Conservation (phyloP, 2,329 filamentous ascomycete species). For the Leptosphaerulina australis region DNA sequence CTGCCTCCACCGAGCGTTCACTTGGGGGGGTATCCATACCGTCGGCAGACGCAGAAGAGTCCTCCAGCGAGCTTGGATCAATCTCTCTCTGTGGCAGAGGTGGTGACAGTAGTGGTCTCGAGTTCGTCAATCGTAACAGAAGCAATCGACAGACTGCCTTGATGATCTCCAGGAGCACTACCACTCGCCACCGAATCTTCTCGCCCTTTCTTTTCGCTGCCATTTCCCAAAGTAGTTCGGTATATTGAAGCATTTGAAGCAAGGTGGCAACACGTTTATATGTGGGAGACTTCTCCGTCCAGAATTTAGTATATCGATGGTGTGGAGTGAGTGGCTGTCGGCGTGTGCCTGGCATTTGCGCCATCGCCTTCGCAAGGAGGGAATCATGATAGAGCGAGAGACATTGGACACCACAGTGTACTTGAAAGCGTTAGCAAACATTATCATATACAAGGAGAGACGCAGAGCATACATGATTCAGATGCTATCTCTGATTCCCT, state of each 20-base stretch:
- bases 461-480: constrained; percentile 68
- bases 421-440: constrained; percentile 41
- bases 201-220: constrained; percentile 85
- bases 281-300: constrained; percentile 65
- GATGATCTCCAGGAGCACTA: constrained; percentile 81
- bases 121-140: constrained; percentile 80
- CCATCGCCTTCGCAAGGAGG: constrained; percentile 72
- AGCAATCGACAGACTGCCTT: constrained; percentile 86
- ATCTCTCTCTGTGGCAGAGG: constrained; percentile 85
- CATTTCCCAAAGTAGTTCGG: constrained; percentile 98
- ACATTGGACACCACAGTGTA: constrained; percentile 87
- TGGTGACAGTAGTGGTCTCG: constrained; percentile 80
- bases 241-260: constrained; percentile 91
- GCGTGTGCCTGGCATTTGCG: constrained; percentile 60
- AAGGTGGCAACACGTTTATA: constrained; percentile 83
- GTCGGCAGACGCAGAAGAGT: constrained; percentile 52
- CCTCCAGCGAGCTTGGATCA: constrained; percentile 67
- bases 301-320: constrained; percentile 68
- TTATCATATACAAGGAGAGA: background rate
- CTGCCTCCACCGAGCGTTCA: constrained; percentile 50
- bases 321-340: constrained; percentile 62
- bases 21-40: constrained; percentile 56
- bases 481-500: constrained; percentile 94
- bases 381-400: constrained; percentile 92
- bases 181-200: constrained; percentile 80